Evolutionary conservation across 1,139 yeast species (phyloP), one percentile per base, ranked within the genome.

Genomic region (Blastobotrys malaysiensis): DNA sequence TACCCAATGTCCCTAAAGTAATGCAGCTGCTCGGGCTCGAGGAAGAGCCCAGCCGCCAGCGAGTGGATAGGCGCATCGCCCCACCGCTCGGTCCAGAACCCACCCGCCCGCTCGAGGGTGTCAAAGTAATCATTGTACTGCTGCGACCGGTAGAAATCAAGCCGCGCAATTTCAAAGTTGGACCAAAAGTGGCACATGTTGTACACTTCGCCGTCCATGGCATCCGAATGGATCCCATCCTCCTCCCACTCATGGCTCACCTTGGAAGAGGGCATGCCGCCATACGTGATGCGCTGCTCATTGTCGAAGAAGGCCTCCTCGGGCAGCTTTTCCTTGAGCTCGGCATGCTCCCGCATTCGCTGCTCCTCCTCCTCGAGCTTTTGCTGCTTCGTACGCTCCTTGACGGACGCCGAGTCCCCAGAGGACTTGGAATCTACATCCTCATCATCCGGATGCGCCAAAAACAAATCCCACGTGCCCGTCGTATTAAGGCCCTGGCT

Each of bases 151-250:
- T 77, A 87, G 63, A 88, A 88, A 61, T 88, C 90, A 86, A 88
- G 81, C 64, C 88, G 86, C 20, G 84, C 95, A 56, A 88, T 59
- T 66, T 88, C 96, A 64, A 88, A 88, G 69, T 88, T 88, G 46
- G 90, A 81, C 95, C 95, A 88, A 69, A 86, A 88, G 69, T 88
- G 96, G 64, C 96, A 88, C 0, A 91, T 83, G n/a, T 93, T 86
- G 70, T 86, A 88, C 2, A 91, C 91, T 21, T 86, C 86, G 21
- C 81, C 77, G 54, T 84, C 81, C 65, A 84, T 69, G 27, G 69
- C 66, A 55, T 74, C 71, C 2, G 73, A 59, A 16, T 68, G 59
- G 5, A 65, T 64, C 13, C 47, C 55, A 18, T 56, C 61, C 19
- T 55, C 53, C 22, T 55, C 56, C 54, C 54, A 51, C 31, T 50